Conservation (phyloP, 345 rosid genomes). For the Adansonia digitata region DNA sequence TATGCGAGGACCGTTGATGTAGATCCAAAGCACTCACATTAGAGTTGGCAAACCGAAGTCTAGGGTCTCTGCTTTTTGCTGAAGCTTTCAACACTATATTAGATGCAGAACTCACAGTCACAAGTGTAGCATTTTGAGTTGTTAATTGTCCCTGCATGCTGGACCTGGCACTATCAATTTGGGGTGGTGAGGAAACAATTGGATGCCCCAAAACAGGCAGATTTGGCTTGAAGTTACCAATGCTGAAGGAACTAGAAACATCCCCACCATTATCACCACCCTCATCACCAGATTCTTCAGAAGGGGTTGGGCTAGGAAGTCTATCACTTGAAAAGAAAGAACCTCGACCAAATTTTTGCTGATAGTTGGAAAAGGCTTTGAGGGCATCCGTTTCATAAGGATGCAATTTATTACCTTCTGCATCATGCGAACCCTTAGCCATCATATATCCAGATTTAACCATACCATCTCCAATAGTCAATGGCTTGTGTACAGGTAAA, state of each 20-base stretch:
- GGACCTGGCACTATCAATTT: conserved; percentile 16
- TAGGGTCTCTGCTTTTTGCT: conserved; percentile 84
- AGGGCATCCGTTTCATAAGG: conserved; percentile 75
- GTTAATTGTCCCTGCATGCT: conserved; percentile 21
- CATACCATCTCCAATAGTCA: conserved; percentile 33
- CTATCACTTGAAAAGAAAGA: conserved; percentile 39
- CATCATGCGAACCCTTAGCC: conserved; percentile 30
- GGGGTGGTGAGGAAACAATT: conserved; percentile 22
- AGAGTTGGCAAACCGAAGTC: conserved; percentile 61
- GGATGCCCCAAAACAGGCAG: conserved; percentile 25
- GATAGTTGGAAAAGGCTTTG: conserved; percentile 75
- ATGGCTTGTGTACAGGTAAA: conserved; percentile 34
- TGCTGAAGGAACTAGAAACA: conserved; percentile 47
- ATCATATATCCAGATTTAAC: conserved; percentile 28
- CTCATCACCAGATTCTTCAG: conserved; percentile 60
- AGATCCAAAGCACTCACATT: conserved; percentile 39
- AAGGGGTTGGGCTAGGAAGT: conserved; percentile 98
- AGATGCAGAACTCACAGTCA: conserved; percentile 26
- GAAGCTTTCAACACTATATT: conserved; percentile 43
- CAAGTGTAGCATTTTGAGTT: conserved; percentile 25
- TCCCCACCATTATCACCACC: conserved; percentile 61
- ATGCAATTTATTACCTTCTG: conserved; percentile 37
- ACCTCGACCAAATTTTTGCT: conserved; percentile 55
- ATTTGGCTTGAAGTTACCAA: conserved; percentile 21
- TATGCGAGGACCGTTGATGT: conserved; percentile 23